Evolutionary conservation across 2,329 filamentous ascomycete species (phyloP), one percentile per base, ranked within the genome.

Genomic region (Botrytis byssoidea): DNA sequence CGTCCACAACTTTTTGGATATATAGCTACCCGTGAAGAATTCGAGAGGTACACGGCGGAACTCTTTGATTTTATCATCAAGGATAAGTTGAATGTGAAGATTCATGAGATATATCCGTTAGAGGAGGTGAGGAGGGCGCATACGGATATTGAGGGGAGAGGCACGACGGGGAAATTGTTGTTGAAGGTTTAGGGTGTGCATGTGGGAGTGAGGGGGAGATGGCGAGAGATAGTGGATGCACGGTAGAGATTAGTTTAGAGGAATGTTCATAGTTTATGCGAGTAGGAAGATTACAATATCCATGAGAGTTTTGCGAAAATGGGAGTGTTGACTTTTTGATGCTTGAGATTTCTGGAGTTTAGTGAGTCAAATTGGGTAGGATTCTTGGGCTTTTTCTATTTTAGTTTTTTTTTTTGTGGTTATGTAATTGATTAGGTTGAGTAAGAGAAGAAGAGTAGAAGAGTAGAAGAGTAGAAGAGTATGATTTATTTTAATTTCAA

Each of bases 111-210:
- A 0, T 97, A 97, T 81, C 88, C 91, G 10, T 84, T 97, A 55
- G 87, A 89, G 79, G 91, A 97, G 61, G 89, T 92, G 48, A 88
- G 86, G 51, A 85, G 88, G 78, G 94, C 93, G 16, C 94, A 97
- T 76, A 82, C 84, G 67, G 94, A 97, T 82, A 86, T 98, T 60
- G 93, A 97, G 83, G 88, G 92, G 55, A 86, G 94, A 78, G 93
- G 91, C 85, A 96, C 93, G 3, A 93, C 89, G 18, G 95, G 95
- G 32, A 97, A 97, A 85, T 82, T 97, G 75, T 82, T 98, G 72
- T 82, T 97, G 79, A 91, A 90, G 83, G 69, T 74, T n/a, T 77
- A 87, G 89, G 22, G 5, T 61, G 20, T 60, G 20, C 20, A 7
- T 61, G 32, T 22, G 20, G 22, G 22, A 10, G 20, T 8, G 44